phyloP scores from a whole-genome alignment of 176 grass and related monocot genomes.

The Musa troglodytarum region DNA sequence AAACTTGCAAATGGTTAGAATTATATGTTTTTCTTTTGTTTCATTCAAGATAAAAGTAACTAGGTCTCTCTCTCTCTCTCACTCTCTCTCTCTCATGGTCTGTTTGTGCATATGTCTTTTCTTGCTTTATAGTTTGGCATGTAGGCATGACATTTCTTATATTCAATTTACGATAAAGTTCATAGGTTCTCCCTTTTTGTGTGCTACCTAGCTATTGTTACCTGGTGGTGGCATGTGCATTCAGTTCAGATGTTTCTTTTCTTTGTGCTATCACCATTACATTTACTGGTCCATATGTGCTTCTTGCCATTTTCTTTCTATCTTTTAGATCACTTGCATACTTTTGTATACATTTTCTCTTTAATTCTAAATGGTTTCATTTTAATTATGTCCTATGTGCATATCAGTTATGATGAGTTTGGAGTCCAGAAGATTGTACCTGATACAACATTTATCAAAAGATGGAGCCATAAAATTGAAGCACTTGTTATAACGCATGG shows the following conservation, averaged over 20 bases:
- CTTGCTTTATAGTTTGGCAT: not conserved
- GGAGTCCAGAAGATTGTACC: slow-evolving; percentile 98
- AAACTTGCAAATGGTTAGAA: too few relatives aligned
- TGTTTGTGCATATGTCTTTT: not conserved
- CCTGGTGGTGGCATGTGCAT: too few relatives aligned
- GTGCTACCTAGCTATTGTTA: not conserved
- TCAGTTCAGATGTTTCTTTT: not conserved
- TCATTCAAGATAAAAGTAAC: too few relatives aligned
- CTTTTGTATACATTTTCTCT: not conserved
- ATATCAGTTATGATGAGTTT: slow-evolving; percentile 80
- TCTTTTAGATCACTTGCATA: not conserved
- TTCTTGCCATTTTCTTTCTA: not conserved
- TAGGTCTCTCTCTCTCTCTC: too few relatives aligned
- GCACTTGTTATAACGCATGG: slow-evolving; percentile 98
- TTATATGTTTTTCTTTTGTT: too few relatives aligned
- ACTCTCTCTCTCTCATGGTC: not conserved
- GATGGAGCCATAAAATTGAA: slow-evolving; percentile 99
- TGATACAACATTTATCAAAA: slow-evolving; percentile 95
- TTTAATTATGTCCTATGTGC: not conserved
- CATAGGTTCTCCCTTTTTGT: not conserved
- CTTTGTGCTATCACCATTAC: not conserved
- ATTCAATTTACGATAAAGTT: too few relatives aligned
- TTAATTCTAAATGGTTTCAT: not conserved
- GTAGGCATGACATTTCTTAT: not conserved
- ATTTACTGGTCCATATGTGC: not conserved